phyloP scores from a whole-genome alignment of 192 early-diverging fungal species.

The Backusella macrospora region DNA sequence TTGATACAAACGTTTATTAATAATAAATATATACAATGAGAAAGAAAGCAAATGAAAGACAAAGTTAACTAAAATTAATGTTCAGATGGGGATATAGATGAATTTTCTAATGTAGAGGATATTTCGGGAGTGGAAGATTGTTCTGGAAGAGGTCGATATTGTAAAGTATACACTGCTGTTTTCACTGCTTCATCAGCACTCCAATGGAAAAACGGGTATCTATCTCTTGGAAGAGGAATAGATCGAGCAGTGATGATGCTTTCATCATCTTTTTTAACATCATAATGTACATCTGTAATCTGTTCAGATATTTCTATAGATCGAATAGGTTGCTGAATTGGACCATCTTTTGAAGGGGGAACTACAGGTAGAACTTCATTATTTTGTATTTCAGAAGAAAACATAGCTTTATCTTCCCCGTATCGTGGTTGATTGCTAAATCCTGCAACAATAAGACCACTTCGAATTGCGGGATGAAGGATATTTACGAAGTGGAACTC shows the following conservation, averaged over 20 bases:
- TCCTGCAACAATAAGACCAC: slow-evolving; percentile 33
- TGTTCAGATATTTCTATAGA: background rate
- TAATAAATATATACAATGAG: no score
- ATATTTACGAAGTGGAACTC: slow-evolving; percentile 43
- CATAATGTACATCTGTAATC: background rate
- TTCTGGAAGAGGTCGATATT: background rate
- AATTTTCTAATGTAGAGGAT: no score
- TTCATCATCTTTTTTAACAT: slow-evolving; percentile 1
- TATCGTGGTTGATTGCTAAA: slow-evolving; percentile 31
- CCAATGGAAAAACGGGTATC: slow-evolving; percentile 42
- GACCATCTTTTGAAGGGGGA: slow-evolving; percentile 35
- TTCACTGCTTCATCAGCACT: slow-evolving; percentile 36
- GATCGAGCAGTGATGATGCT: slow-evolving; percentile 2
- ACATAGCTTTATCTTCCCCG: background rate
- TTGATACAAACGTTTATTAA: no score
- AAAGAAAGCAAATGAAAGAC: no score
- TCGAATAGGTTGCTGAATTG: background rate
- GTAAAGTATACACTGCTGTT: slow-evolving; percentile 20
- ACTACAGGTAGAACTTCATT: slow-evolving; percentile 39
- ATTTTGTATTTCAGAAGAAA: background rate
- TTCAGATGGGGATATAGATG: no score
- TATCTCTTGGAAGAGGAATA: slow-evolving; percentile 32
- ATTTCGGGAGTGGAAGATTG: background rate
- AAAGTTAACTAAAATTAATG: no score
- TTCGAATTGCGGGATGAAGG: slow-evolving; percentile 26